A percentile compares a stretch with the other conserved stretches of the same genome.
Conservation (phyloP, 805 yeast genomes). For the Kurtzmaniella cleridarum region DNA sequence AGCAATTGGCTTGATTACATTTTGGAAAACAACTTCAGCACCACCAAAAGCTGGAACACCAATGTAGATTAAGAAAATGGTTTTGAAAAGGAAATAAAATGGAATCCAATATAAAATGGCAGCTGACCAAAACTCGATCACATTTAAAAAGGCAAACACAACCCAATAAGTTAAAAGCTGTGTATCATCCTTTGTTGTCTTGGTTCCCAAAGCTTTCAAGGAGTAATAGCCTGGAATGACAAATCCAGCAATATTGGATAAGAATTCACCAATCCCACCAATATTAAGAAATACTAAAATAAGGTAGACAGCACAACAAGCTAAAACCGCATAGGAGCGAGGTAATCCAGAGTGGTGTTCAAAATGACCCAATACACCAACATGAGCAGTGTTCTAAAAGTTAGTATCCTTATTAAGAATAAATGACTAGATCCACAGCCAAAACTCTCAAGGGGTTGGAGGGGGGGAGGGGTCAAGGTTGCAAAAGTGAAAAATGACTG, state of each 20-base stretch:
- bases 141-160: slow-evolving; percentile 88
- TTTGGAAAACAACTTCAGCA: slow-evolving; percentile 64
- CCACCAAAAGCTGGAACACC: slow-evolving; percentile 88
- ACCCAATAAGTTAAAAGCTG: slow-evolving; percentile 95
- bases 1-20: slow-evolving; percentile 62
- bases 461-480: not conserved
- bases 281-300: slow-evolving; percentile 79
- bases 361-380: slow-evolving; percentile 28
- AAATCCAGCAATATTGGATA: slow-evolving; percentile 89
- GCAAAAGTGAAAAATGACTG: not conserved
- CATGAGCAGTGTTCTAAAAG: slow-evolving; percentile 12
- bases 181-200: slow-evolving; percentile 69
- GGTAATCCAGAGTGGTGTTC: slow-evolving; percentile 54
- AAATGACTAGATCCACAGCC: slow-evolving; percentile 34
- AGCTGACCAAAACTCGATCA: slow-evolving; percentile 92
- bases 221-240: slow-evolving; percentile 88
- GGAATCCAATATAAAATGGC: slow-evolving; percentile 94
- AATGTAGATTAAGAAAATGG: slow-evolving; percentile 78
- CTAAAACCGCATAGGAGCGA: slow-evolving; percentile 78
- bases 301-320: slow-evolving; percentile 59
- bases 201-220: slow-evolving; percentile 73
- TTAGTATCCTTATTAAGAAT: not conserved
- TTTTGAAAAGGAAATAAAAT: slow-evolving; percentile 92
- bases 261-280: slow-evolving; percentile 92
- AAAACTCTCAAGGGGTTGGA: slow-evolving; percentile 22